Conservation (phyloP, 169 alveolate species). For the Eimeria sp. region DNA sequence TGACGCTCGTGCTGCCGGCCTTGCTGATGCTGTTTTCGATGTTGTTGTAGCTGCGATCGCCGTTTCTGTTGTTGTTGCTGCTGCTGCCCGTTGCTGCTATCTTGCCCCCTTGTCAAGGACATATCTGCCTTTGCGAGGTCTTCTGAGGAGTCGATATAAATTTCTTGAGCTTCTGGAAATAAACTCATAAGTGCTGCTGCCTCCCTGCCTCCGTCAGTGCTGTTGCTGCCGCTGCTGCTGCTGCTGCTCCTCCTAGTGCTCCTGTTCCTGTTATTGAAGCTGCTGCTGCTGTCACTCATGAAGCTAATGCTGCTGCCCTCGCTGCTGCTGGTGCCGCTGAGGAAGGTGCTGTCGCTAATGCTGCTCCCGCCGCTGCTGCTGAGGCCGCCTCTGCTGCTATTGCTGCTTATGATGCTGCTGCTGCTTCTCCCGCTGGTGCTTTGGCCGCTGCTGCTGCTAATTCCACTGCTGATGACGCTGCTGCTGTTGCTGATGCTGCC, state of each 20-base stretch:
- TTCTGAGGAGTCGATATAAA: no score
- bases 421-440: background rate
- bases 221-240: background rate
- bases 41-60: background rate
- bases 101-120: no score
- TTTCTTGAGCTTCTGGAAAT: no score
- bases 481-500: background rate
- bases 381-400: background rate
- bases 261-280: background rate
- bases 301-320: background rate
- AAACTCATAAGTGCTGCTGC: no score
- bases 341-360: background rate
- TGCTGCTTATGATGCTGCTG: background rate
- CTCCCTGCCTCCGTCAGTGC: no score
- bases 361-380: background rate
- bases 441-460: background rate
- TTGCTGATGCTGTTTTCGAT: no score
- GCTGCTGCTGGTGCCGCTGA: no score
- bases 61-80: background rate
- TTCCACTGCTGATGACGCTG: background rate
- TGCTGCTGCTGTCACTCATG: no score
- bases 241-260: background rate
- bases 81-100: background rate
- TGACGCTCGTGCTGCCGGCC: background rate
- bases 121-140: no score